Conservation (phyloP, 805 yeast genomes). For the Candida nonsorbophila region DNA sequence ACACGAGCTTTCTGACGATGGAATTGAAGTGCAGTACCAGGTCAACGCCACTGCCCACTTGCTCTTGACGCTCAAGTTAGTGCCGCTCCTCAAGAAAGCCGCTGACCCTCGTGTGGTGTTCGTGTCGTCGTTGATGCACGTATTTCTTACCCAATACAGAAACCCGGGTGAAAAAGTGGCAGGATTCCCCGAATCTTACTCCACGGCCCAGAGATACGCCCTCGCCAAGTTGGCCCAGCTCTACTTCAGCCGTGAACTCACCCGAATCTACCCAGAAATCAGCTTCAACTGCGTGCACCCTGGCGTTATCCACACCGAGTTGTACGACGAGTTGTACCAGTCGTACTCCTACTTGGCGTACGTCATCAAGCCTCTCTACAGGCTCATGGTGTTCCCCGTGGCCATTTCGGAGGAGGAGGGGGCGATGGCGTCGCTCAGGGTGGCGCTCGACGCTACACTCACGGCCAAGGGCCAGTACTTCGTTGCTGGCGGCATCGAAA, state of each 20-base stretch:
- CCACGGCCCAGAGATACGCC: slow-evolving; percentile 31
- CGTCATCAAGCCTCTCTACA: slow-evolving; percentile 5
- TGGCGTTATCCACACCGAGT: slow-evolving; percentile 29
- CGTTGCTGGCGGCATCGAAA: slow-evolving; percentile 25
- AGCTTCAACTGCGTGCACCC: slow-evolving; percentile 33
- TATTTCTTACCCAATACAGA: slow-evolving; percentile 15
- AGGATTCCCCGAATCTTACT: slow-evolving; percentile 17
- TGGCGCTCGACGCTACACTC: slow-evolving; percentile 24
- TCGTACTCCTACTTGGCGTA: slow-evolving; percentile 1
- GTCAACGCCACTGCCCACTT: slow-evolving; percentile 31
- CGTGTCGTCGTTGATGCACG: slow-evolving; percentile 31
- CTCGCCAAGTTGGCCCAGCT: slow-evolving; percentile 28
- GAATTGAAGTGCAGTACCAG: slow-evolving; percentile 36
- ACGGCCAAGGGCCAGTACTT: slow-evolving; percentile 23
- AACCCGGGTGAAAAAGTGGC: slow-evolving; percentile 19
- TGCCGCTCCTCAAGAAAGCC: slow-evolving; percentile 19
- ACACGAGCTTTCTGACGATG: slow-evolving; percentile 27
- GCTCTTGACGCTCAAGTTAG: slow-evolving; percentile 24
- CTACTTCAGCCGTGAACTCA: slow-evolving; percentile 23
- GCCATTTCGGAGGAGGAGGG: slow-evolving; percentile 33
- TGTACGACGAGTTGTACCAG: slow-evolving; percentile 16
- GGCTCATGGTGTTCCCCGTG: slow-evolving; percentile 9
- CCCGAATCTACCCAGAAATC: slow-evolving; percentile 23
- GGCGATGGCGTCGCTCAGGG: slow-evolving; percentile 24
- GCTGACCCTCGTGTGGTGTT: slow-evolving; percentile 24